These are phyloP conservation scores for Spathaspora arborariae DNA, from an alignment of 805 yeast species.

Conservation along the genomic window DNA sequence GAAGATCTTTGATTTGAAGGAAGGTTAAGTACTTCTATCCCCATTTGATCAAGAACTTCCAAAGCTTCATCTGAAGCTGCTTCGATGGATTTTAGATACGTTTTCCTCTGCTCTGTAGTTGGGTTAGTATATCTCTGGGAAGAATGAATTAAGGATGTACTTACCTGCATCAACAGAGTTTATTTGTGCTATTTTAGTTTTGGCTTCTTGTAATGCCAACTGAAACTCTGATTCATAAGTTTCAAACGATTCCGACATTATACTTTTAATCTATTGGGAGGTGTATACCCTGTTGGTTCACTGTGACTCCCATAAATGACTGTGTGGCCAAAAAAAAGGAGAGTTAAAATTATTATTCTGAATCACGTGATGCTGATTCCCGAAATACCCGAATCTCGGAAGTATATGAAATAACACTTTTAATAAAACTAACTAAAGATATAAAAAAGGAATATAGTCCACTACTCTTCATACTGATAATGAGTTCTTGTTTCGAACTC, in stretches of 20 bases:
- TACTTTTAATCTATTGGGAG: not conserved
- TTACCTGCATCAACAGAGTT: conserved; percentile 42
- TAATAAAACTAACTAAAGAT: not conserved
- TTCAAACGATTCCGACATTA: conserved; percentile 51
- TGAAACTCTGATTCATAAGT: conserved; percentile 71
- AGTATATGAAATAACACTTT: not conserved
- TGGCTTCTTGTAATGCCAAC: conserved; percentile 66
- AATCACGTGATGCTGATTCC: not conserved
- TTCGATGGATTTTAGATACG: conserved; percentile 57
- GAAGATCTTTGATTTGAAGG: conserved; percentile 71
- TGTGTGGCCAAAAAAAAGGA: not conserved
- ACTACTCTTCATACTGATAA: not conserved
- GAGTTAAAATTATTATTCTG: not conserved
- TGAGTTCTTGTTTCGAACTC: conserved; percentile 50
- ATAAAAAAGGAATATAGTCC: not conserved
- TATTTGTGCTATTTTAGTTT: conserved; percentile 57
- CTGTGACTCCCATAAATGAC: not conserved
- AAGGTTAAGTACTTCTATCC: conserved; percentile 76
- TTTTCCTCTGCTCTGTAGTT: conserved; percentile 45
- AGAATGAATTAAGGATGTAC: conserved; percentile 8
- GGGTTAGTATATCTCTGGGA: conserved; percentile 15
- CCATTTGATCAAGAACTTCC: conserved; percentile 82
- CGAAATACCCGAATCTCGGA: not conserved
- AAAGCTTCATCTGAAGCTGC: conserved; percentile 73
- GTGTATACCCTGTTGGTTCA: not conserved